phyloP scores from a whole-genome alignment of 179 eudicot genomes.

The Spergularia azorica region DNA sequence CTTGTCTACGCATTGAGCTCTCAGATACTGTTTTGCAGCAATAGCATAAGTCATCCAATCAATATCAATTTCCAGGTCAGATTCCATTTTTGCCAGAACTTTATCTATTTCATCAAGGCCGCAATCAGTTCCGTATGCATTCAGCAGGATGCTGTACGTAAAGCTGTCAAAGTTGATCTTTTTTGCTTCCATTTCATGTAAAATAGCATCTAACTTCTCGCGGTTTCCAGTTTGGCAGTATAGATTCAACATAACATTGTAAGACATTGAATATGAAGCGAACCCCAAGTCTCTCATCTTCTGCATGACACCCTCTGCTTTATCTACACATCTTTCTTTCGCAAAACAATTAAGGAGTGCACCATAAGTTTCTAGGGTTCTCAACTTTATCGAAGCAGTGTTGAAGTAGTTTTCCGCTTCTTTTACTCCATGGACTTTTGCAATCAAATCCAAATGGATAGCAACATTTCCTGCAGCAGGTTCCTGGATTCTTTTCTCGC shows the following conservation, averaged over 20 bases:
- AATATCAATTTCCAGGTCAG: slow-evolving; percentile 19
- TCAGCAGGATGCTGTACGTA: slow-evolving; percentile 23
- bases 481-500: slow-evolving; percentile 16
- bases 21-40: slow-evolving; percentile 29
- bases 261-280: not conserved
- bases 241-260: slow-evolving; percentile 24
- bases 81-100: slow-evolving; percentile 23
- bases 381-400: slow-evolving; percentile 13
- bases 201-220: slow-evolving; percentile 23
- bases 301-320: slow-evolving; percentile 33
- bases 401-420: slow-evolving; percentile 29
- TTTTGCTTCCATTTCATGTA: slow-evolving; percentile 27
- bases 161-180: slow-evolving; percentile 12
- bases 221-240: slow-evolving; percentile 21
- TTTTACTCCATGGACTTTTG: slow-evolving; percentile 31
- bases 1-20: slow-evolving; percentile 23
- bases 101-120: slow-evolving; percentile 20
- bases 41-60: slow-evolving; percentile 13
- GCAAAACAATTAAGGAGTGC: slow-evolving; percentile 34
- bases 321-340: slow-evolving; percentile 21
- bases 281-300: slow-evolving; percentile 29
- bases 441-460: slow-evolving; percentile 30
- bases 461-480: slow-evolving; percentile 28
- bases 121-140: slow-evolving; percentile 20
- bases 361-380: slow-evolving; percentile 23